Base-by-base conservation (phyloP, 192 early-diverging fungal species). In the Mortierella alpina region DNA sequence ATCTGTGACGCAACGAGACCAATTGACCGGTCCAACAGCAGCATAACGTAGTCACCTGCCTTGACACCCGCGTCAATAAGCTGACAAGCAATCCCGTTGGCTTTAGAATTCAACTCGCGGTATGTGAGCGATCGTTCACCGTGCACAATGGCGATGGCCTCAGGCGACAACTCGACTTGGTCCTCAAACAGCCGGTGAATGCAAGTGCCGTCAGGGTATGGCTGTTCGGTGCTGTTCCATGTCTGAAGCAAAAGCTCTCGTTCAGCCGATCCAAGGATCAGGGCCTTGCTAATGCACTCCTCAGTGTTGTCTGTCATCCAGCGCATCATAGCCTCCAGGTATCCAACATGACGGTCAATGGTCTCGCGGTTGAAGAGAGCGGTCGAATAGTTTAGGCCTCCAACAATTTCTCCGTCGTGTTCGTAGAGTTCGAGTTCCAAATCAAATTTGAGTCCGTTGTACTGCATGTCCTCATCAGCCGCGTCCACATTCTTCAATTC, bases 381-480 rank as follows among this genome's bases (percentile, higher is more conserved):
- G 18, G 61, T 63, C 18, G 47, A 23, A 48, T 63, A 63, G 9
- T 2, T 7, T 4, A 63, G 48, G 13, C 20, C 17, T 23, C 61
- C 61, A 49, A 7, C 22, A 41, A 63, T 63, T 4, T 17, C 61
- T 50, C 22, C 61, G 9, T 22, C 18, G 3, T 7, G 18, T 22
- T 63, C 61, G 7, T 13, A 9, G 9, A 63, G 4, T 63, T 10
- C 46, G 18, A 63, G 13, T 1, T 11, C 7, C 2, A 63, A 20
- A 20, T 63, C 61, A 50, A 63, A 63, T 48, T 63, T 63, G 31
- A 23, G 46, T 8, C 6, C 15, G 3, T 63, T 48, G 13, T 63
- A 63, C 2, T 22, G n/a, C n/a, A 9, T 4, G 6, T 63, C 61
- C 31, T 40, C 10, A 6, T 20, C 23, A 13, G 57, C 5, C 5